Percentiles rank a stretch among this genome's conserved stretches.
Conservation (phyloP, 2,329 filamentous ascomycete genomes). For the Trichoderma semiorbis region DNA sequence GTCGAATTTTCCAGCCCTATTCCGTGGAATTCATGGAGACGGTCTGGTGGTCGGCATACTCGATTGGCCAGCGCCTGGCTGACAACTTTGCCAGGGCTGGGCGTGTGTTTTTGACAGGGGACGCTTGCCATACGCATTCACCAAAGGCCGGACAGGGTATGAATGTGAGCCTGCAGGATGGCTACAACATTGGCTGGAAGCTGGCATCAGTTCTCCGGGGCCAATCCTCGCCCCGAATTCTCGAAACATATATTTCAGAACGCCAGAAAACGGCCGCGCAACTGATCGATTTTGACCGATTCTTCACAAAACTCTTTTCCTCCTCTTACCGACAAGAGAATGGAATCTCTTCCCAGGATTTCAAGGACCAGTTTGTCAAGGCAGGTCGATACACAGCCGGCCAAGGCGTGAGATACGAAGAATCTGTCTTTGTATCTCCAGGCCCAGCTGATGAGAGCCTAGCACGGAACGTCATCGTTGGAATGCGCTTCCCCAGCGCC, state of each 20-base stretch:
- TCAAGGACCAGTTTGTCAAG: not conserved
- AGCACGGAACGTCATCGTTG: not conserved
- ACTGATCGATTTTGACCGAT: not conserved
- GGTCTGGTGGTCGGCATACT: not conserved
- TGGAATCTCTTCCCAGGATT: not conserved
- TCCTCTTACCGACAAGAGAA: not conserved
- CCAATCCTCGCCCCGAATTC: not conserved
- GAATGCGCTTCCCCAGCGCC: not conserved
- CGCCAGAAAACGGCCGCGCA: not conserved
- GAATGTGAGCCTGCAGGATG: not conserved
- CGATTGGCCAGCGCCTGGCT: not conserved
- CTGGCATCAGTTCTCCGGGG: not conserved
- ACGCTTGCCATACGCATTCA: not conserved
- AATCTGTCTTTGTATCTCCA: not conserved
- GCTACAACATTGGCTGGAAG: constrained; percentile 4
- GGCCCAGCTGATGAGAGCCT: not conserved
- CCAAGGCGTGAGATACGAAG: not conserved
- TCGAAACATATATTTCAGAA: not conserved
- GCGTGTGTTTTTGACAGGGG: not conserved
- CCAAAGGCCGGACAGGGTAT: not conserved
- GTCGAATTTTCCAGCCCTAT: not conserved
- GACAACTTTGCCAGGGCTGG: not conserved
- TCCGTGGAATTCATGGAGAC: not conserved
- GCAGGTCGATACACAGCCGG: not conserved
- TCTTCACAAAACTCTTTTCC: not conserved